Conservation (phyloP, 768 basidiomycete species). For the Mycena kentingensis region DNA sequence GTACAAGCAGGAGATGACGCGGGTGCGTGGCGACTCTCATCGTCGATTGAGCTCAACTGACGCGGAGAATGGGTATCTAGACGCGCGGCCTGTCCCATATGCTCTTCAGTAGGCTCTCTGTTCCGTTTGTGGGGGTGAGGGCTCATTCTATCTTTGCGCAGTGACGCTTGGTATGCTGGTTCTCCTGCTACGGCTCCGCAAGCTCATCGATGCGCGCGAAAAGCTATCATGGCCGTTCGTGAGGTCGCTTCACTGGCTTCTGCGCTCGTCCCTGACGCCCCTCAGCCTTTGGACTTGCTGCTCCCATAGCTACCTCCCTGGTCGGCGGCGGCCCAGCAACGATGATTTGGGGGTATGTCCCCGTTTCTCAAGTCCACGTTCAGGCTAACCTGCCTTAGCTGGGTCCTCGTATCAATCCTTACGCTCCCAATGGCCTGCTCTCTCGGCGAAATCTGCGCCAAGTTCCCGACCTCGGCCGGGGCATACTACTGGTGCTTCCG, state of each 20-base stretch:
- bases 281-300: conserved; percentile 55
- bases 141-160: conserved; percentile 19
- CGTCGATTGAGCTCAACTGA: not conserved
- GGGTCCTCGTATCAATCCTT: conserved; percentile 51
- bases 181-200: not conserved
- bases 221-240: conserved; percentile 68
- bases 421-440: conserved; percentile 54
- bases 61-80: conserved; percentile 28
- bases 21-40: conserved; percentile 34
- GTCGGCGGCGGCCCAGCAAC: conserved; percentile 56
- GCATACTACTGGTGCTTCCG: conserved; percentile 71
- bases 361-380: not conserved
- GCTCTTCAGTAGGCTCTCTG: conserved; percentile 48
- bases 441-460: conserved; percentile 59
- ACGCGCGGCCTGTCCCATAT: conserved; percentile 54
- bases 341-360: conserved; percentile 59
- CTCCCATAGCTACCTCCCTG: conserved; percentile 58
- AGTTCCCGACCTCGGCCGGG: conserved; percentile 63
- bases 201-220: not conserved
- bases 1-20: conserved; percentile 56
- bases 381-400: conserved; percentile 33
- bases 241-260: conserved; percentile 28
- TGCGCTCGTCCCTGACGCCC: not conserved
- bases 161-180: conserved; percentile 49
- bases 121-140: not conserved